Percentiles rank a stretch among this genome's conserved stretches.
phyloP scores from a whole-genome alignment of 1,284 basidiomycete genomes.

The Spongiforma sp. region DNA sequence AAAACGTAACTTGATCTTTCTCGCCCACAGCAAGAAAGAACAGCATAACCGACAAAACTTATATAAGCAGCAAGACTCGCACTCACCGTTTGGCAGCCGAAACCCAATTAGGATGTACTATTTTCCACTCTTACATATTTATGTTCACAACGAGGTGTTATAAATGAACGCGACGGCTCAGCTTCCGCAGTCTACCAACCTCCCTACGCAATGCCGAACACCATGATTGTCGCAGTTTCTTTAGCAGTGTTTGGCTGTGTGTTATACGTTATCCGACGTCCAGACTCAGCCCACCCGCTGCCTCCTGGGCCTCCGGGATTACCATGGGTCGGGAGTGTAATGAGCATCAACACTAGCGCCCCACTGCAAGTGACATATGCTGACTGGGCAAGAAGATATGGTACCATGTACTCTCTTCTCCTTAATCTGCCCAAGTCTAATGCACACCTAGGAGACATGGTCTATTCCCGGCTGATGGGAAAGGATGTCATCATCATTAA shows the following conservation, averaged over 20 bases:
- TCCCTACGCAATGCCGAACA: no score
- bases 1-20: no score
- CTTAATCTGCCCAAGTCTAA: not conserved
- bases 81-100: no score
- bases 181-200: no score
- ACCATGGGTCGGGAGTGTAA: not conserved
- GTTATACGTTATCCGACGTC: not conserved
- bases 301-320: not conserved
- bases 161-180: no score
- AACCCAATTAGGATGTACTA: no score
- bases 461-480: constrained; percentile 18
- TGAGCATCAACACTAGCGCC: not conserved
- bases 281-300: not conserved
- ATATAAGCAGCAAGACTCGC: no score
- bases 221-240: no score
- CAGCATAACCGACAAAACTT: no score
- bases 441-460: constrained; percentile 13
- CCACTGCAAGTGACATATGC: constrained; percentile 21
- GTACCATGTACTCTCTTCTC: not conserved
- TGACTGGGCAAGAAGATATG: constrained; percentile 17
- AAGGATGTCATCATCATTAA: constrained; percentile 24
- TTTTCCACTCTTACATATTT: no score
- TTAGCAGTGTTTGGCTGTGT: not conserved
- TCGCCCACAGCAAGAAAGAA: no score
- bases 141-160: no score